Percentiles rank a stretch among this genome's conserved stretches.
Evolutionary conservation across 805 yeast species (phyloP).

Genomic region (Schizosaccharomyces japonicus): DNA sequence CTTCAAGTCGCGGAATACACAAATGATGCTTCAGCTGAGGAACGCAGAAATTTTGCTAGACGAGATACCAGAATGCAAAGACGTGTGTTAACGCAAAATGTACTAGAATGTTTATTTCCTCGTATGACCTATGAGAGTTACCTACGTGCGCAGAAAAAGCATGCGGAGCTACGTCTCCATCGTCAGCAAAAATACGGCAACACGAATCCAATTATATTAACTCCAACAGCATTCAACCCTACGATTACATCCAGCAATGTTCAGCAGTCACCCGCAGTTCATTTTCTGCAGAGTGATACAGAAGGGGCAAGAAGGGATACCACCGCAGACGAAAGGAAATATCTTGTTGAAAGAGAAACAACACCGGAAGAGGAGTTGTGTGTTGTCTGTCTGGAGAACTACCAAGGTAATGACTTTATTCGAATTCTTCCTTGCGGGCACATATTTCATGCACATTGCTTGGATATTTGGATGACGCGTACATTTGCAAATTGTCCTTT

Average conservation of each 20-base stretch:
- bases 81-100: not conserved
- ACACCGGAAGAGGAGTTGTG: not conserved
- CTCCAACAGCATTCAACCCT: not conserved
- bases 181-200: not conserved
- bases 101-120: not conserved
- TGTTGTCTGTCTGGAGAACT: not conserved
- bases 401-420: not conserved
- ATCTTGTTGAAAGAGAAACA: not conserved
- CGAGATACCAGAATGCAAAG: too few relatives aligned
- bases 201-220: not conserved
- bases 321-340: not conserved
- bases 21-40: too few relatives aligned
- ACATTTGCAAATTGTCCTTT: conserved; percentile 3
- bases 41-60: too few relatives aligned
- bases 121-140: not conserved
- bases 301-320: not conserved
- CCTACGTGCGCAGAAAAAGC: not conserved
- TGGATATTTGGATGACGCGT: conserved; percentile 4
- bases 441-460: conserved; percentile 1
- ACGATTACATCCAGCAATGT: not conserved
- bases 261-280: not conserved
- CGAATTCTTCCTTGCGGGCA: conserved; percentile 4
- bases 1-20: not conserved
- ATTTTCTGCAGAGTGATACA: not conserved
- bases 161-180: not conserved